A percentile compares a stretch with the other conserved stretches of the same genome.
Conservation (phyloP, 208 protist species). For the Trypanosoma cruzi region DNA sequence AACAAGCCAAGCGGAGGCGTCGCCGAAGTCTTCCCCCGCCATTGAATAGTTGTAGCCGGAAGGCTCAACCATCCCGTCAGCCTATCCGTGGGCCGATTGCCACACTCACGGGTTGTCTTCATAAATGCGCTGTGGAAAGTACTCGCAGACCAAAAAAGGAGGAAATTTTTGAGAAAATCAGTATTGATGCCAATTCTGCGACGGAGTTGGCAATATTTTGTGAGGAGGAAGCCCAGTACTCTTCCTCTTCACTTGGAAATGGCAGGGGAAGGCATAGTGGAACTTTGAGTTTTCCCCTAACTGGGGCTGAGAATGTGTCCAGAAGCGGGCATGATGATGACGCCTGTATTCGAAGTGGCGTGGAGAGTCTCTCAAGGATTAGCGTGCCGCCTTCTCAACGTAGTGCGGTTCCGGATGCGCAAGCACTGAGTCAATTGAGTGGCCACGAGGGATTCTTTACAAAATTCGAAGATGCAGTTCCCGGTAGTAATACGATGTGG, state of each 20-base stretch:
- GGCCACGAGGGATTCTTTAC: not conserved
- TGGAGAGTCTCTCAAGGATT: not conserved
- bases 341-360: not conserved
- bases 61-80: not conserved
- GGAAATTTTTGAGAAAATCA: not conserved
- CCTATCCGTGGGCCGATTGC: not conserved
- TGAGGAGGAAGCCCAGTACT: not conserved
- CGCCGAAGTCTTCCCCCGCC: slow-evolving; percentile 14
- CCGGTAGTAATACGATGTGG: not conserved
- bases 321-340: not conserved
- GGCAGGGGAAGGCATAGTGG: not conserved
- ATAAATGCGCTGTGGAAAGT: slow-evolving; percentile 1
- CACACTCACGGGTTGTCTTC: slow-evolving; percentile 18
- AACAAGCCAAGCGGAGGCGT: not conserved
- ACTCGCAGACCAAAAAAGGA: slow-evolving; percentile 3
- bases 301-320: not conserved
- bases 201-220: not conserved
- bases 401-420: not conserved
- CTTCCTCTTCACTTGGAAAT: not conserved
- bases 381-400: not conserved
- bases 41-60: slow-evolving; percentile 3
- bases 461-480: not conserved
- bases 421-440: not conserved
- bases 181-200: not conserved
- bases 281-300: not conserved